These are phyloP conservation scores for Ophiostoma sp. DNA, from an alignment of 2,329 filamentous ascomycete genomes.

Conservation along the genomic window DNA sequence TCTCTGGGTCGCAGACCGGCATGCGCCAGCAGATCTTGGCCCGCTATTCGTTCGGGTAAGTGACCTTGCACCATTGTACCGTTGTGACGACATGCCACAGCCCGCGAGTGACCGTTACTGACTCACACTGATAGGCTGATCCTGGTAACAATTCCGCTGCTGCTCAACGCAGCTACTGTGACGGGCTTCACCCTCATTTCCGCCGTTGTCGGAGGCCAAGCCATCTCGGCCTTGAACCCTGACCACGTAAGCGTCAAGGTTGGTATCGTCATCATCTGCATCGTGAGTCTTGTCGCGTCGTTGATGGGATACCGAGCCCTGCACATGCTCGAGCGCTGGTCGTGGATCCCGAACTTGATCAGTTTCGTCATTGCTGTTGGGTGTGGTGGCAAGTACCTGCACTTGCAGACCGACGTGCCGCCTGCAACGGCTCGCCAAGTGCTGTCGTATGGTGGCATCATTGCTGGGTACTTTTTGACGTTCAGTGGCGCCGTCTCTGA, in stretches of 20 bases:
- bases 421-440: slow-evolving; percentile 37
- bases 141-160: slow-evolving; percentile 45
- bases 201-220: slow-evolving; percentile 52
- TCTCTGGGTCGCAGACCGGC: slow-evolving; percentile 51
- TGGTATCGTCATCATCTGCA: slow-evolving; percentile 51
- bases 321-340: slow-evolving; percentile 51
- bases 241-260: slow-evolving; percentile 46
- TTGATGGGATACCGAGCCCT: slow-evolving; percentile 51
- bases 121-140: slow-evolving; percentile 36
- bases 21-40: slow-evolving; percentile 56
- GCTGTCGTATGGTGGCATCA: slow-evolving; percentile 43
- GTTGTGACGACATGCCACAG: slow-evolving; percentile 18
- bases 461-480: slow-evolving; percentile 50
- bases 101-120: not conserved
- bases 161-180: slow-evolving; percentile 53
- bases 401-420: slow-evolving; percentile 40
- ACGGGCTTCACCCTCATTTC: slow-evolving; percentile 54
- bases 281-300: slow-evolving; percentile 49
- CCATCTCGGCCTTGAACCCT: slow-evolving; percentile 44
- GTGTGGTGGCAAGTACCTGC: slow-evolving; percentile 47
- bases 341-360: slow-evolving; percentile 52
- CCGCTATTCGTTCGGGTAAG: slow-evolving; percentile 54
- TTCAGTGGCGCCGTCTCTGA: slow-evolving; percentile 53
- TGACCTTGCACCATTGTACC: not conserved
- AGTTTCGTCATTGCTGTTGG: slow-evolving; percentile 48